phyloP scores from a whole-genome alignment of 2,329 filamentous ascomycete genomes.

The Clonostachys chloroleuca region DNA sequence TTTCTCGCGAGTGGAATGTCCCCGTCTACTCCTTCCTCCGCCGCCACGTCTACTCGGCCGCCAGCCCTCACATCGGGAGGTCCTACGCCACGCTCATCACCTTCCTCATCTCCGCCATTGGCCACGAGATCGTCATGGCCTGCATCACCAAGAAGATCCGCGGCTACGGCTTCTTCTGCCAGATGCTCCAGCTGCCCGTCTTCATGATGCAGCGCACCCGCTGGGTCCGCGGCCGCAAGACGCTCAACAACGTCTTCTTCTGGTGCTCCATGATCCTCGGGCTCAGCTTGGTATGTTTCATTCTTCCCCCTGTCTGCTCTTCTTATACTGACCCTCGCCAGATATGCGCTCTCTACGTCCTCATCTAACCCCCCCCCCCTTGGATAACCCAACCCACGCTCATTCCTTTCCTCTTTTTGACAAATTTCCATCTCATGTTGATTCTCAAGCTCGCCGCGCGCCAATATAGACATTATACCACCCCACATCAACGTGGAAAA shows the following conservation, averaged over 20 bases:
- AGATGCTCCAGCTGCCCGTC: constrained; percentile 96
- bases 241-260: constrained; percentile 85
- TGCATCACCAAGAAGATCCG: constrained; percentile 97
- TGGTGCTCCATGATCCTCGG: constrained; percentile 92
- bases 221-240: constrained; percentile 68
- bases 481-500: too few relatives aligned
- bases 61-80: constrained; percentile 70
- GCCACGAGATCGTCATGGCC: constrained; percentile 94
- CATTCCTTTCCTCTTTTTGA: too few relatives aligned
- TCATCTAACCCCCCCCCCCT: constrained; percentile 24
- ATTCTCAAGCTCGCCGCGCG: too few relatives aligned
- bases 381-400: too few relatives aligned
- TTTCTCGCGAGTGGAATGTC: constrained; percentile 95
- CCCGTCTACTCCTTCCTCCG: constrained; percentile 94
- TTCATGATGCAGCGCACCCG: constrained; percentile 83
- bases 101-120: constrained; percentile 83
- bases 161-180: constrained; percentile 88
- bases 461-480: too few relatives aligned
- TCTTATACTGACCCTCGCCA: constrained; percentile 10
- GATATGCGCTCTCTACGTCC: constrained; percentile 51
- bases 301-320: background rate
- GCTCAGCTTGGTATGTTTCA: constrained; percentile 64
- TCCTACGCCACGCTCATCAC: constrained; percentile 81
- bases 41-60: constrained; percentile 87
- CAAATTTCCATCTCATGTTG: too few relatives aligned